Base-by-base conservation (phyloP, 768 basidiomycete species). In the Lactarius akahatsu region DNA sequence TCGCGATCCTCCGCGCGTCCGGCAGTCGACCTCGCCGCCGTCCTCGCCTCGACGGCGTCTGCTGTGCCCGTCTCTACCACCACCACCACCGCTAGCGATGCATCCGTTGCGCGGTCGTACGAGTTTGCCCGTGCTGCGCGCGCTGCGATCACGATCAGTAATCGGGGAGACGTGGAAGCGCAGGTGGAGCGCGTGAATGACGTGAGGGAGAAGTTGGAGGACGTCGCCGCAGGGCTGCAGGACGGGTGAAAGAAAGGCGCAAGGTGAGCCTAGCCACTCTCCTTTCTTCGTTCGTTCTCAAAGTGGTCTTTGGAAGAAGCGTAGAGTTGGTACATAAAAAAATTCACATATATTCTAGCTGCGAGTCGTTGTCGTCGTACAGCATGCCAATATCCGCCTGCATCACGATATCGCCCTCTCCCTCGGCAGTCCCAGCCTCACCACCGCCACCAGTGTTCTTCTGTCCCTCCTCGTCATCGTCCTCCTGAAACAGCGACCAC, bases 1-100 rank as follows among this genome's bases (percentile, higher is more conserved):
- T 93, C 28, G 90, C 91, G 6, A 75, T 90, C 38, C 77, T 92
- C 23, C 84, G 88, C 34, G 84, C 85, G 32, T 85, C 87, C 11
- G 84, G 82, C 28, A n/a, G 66, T 83, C 55, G 78, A 82, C 66
- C 69, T 83, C 20, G 72, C 77, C 6, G 63, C 57, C 10, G 59
- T 80, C 40, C 73, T 81, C 5, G 9, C 62, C 13, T 20, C 55
- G 47, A 40, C 38, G 41, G 30, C 38, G 34, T n/a, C 52, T 45
- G 28, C 67, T 32, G 32, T 32, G 4, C 50, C 65, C 11, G 40
- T 56, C 18, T 30, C 57, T 15, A 30, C 61, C 7, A 32, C 54
- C 11, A 28, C 62, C 5, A 28, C 61, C 1, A 32, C 55, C 60
- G 47, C 54, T 41, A 62, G 77, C 20, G 77, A 82, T 43, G 68